Evolutionary conservation across 495 filamentous ascomycete genomes (phyloP).

Genomic region (Bryoglossum gracile): DNA sequence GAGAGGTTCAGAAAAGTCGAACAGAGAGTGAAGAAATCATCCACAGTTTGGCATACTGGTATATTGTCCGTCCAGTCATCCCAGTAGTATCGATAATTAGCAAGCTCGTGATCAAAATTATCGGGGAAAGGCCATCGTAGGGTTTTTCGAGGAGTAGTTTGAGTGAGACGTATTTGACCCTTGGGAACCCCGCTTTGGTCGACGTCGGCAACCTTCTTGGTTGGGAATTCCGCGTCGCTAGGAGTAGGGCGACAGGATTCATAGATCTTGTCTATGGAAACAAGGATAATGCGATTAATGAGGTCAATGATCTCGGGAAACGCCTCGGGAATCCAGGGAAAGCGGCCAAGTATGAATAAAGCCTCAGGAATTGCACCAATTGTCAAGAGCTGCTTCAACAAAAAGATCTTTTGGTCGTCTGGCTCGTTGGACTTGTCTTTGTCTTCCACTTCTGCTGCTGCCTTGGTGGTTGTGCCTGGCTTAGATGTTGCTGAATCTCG

Average conservation of each 20-base stretch:
- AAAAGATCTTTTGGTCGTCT: conserved; percentile 77
- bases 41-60: conserved; percentile 79
- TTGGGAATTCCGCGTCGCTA: conserved; percentile 26
- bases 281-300: conserved; percentile 75
- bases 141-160: conserved; percentile 50
- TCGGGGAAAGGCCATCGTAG: conserved; percentile 76
- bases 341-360: conserved; percentile 84
- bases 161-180: conserved; percentile 52
- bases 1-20: conserved; percentile 75
- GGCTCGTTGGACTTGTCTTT: conserved; percentile 65
- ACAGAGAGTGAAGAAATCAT: conserved; percentile 86
- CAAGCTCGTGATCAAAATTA: conserved; percentile 63
- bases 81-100: conserved; percentile 87
- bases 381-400: conserved; percentile 78
- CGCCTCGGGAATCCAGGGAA: conserved; percentile 81
- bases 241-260: conserved; percentile 19
- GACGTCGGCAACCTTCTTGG: conserved; percentile 44
- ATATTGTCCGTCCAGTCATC: conserved; percentile 95
- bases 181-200: conserved; percentile 60
- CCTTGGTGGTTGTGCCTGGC: conserved; percentile 39
- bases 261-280: conserved; percentile 68
- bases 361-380: conserved; percentile 93
- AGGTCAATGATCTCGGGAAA: conserved; percentile 71
- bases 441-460: conserved; percentile 39
- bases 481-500: conserved; percentile 24